phyloP scores from a whole-genome alignment of 495 filamentous ascomycete species.

The Daldinia grandis region DNA sequence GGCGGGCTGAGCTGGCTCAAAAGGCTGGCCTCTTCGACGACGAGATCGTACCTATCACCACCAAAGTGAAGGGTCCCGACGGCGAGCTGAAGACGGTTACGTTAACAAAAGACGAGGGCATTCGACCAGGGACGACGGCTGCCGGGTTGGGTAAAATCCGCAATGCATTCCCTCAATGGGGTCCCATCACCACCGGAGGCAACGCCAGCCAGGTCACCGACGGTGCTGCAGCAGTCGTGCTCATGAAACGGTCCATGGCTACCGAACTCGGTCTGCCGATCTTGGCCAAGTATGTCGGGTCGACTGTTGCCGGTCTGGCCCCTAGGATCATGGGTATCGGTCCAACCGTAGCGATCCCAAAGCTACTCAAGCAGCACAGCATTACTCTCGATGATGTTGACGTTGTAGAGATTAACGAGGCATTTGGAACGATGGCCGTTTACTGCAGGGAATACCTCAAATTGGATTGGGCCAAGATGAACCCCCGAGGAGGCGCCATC shows the following conservation, averaged over 20 bases:
- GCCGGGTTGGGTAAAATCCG: slow-evolving; percentile 85
- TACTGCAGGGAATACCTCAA: slow-evolving; percentile 84
- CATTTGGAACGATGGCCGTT: slow-evolving; percentile 96
- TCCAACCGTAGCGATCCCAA: slow-evolving; percentile 91
- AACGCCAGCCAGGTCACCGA: slow-evolving; percentile 97
- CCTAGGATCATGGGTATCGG: slow-evolving; percentile 98
- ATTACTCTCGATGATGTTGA: slow-evolving; percentile 85
- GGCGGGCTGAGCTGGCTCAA: slow-evolving; percentile 86
- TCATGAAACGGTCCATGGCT: slow-evolving; percentile 94
- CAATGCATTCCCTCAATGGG: slow-evolving; percentile 89
- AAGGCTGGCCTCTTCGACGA: slow-evolving; percentile 94
- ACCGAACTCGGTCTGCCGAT: slow-evolving; percentile 89
- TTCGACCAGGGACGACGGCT: slow-evolving; percentile 86
- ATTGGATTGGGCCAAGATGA: slow-evolving; percentile 85
- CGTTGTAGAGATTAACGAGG: slow-evolving; percentile 95
- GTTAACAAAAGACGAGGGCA: slow-evolving; percentile 85
- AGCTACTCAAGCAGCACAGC: slow-evolving; percentile 83
- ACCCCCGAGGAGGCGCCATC: slow-evolving; percentile 81
- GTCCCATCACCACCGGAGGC: slow-evolving; percentile 88
- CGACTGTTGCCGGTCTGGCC: slow-evolving; percentile 87
- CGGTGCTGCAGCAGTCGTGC: slow-evolving; percentile 86
- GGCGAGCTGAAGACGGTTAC: slow-evolving; percentile 80
- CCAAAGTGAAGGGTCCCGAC: slow-evolving; percentile 82
- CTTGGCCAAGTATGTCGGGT: slow-evolving; percentile 91
- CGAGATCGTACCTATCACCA: slow-evolving; percentile 89